Percentiles rank a stretch among this genome's conserved stretches.
Evolutionary conservation across 768 basidiomycete species (phyloP).

Genomic region (Trametopsis cervina): DNA sequence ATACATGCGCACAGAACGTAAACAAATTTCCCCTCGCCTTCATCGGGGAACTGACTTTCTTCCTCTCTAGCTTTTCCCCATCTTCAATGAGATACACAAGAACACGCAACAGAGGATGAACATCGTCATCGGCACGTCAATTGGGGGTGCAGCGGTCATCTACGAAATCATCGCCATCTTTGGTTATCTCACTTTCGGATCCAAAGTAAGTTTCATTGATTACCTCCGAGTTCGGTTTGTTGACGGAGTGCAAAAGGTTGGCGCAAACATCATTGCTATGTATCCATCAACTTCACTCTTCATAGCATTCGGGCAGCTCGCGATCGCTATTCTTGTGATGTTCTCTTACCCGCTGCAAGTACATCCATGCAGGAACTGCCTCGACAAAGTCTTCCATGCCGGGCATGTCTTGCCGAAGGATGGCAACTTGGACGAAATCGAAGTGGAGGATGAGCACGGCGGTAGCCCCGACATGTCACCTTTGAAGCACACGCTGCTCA

Average conservation of each 20-base stretch:
- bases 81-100: slow-evolving; percentile 82
- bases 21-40: background rate
- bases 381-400: slow-evolving; percentile 80
- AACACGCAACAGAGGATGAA: slow-evolving; percentile 86
- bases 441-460: slow-evolving; percentile 47
- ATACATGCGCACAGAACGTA: slow-evolving; percentile 91
- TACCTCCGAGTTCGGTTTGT: no score
- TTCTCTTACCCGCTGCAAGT: slow-evolving; percentile 95
- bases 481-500: slow-evolving; percentile 64
- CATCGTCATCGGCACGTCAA: slow-evolving; percentile 77
- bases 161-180: slow-evolving; percentile 88
- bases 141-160: slow-evolving; percentile 74
- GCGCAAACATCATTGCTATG: slow-evolving; percentile 92
- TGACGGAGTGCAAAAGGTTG: slow-evolving; percentile 43
- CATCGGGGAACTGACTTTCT: background rate
- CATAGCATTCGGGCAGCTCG: slow-evolving; percentile 88
- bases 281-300: slow-evolving; percentile 86
- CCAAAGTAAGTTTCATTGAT: slow-evolving; percentile 45
- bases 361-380: slow-evolving; percentile 85
- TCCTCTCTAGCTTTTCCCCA: slow-evolving; percentile 69
- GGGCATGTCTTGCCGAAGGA: slow-evolving; percentile 26
- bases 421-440: slow-evolving; percentile 26
- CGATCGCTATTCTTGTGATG: slow-evolving; percentile 84
- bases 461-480: slow-evolving; percentile 54
- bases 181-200: slow-evolving; percentile 92